A percentile compares a stretch with the other conserved stretches of the same genome.
Evolutionary conservation across 2,329 filamentous ascomycete species (phyloP).

Genomic region (Verruconis gallopava): DNA sequence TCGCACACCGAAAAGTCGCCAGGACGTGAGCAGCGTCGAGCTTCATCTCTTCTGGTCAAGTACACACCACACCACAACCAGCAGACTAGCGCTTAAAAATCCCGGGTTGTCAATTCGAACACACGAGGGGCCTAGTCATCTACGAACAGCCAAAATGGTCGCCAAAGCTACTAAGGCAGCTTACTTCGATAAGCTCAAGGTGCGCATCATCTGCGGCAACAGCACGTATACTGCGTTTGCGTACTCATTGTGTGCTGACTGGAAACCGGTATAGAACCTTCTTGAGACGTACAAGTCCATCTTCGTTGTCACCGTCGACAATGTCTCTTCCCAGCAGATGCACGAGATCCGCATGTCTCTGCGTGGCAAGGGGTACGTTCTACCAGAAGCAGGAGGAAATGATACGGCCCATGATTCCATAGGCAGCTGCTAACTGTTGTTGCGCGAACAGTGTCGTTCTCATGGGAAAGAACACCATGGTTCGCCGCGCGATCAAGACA

Average conservation of each 20-base stretch:
- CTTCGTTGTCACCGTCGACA: constrained; percentile 76
- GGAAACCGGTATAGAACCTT: constrained; percentile 84
- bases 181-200: constrained; percentile 99
- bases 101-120: constrained; percentile 63
- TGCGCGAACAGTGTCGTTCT: constrained; percentile 87
- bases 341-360: constrained; percentile 96
- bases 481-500: constrained; percentile 93
- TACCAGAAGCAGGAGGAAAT: too few relatives aligned
- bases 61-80: constrained; percentile 21
- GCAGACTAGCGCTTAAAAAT: constrained; percentile 74
- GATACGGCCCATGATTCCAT: too few relatives aligned
- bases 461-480: constrained; percentile 99
- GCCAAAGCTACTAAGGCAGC: constrained; percentile 91
- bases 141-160: constrained; percentile 80
- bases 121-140: constrained; percentile 3
- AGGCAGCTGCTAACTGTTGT: too few relatives aligned
- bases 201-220: constrained; percentile 1
- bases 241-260: background rate
- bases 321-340: constrained; percentile 99
- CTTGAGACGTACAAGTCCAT: constrained; percentile 94
- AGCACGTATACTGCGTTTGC: background rate
- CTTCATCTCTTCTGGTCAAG: background rate
- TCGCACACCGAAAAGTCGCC: too few relatives aligned
- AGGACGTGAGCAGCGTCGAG: too few relatives aligned
- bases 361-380: constrained; percentile 78